phyloP scores from a whole-genome alignment of 2,329 filamentous ascomycete species.

The Chaetomium globosum region DNA sequence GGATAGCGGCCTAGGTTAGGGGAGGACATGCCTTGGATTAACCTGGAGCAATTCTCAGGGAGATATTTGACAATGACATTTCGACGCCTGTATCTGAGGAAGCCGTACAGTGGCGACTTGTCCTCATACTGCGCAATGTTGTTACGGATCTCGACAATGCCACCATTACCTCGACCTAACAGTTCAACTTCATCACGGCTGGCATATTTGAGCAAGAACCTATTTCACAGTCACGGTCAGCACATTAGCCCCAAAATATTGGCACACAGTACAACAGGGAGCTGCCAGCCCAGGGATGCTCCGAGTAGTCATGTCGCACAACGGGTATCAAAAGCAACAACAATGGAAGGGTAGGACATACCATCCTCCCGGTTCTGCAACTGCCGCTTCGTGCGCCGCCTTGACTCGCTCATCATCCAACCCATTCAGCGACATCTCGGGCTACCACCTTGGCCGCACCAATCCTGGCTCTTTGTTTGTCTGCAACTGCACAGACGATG shows the following conservation, averaged over 20 bases:
- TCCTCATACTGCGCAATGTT: slow-evolving; percentile 79
- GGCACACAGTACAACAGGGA: neutral
- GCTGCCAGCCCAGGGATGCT: neutral
- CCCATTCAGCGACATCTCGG: slow-evolving; percentile 90
- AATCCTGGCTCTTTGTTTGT: slow-evolving; percentile 22
- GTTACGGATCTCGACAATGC: slow-evolving; percentile 80
- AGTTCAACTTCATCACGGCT: slow-evolving; percentile 86
- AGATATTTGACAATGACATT: slow-evolving; percentile 93
- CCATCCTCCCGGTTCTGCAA: slow-evolving; percentile 90
- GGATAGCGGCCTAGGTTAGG: slow-evolving; percentile 7
- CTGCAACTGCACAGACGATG: slow-evolving; percentile 26
- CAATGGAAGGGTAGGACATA: slow-evolving; percentile 52
- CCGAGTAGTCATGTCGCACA: slow-evolving; percentile 5
- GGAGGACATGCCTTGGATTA: slow-evolving; percentile 76
- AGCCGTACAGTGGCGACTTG: slow-evolving; percentile 85
- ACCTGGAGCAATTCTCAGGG: slow-evolving; percentile 83
- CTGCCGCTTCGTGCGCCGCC: slow-evolving; percentile 80
- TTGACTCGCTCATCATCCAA: slow-evolving; percentile 78
- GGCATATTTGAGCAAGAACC: slow-evolving; percentile 92
- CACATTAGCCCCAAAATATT: neutral
- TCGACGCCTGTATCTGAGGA: slow-evolving; percentile 83
- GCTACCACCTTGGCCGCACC: slow-evolving; percentile 24
- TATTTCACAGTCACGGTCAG: slow-evolving; percentile 45
- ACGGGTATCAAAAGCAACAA: slow-evolving; percentile 18
- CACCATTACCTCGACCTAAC: slow-evolving; percentile 73